Conservation (phyloP, 495 filamentous ascomycete species). For the Jackrogersella multiformis region DNA sequence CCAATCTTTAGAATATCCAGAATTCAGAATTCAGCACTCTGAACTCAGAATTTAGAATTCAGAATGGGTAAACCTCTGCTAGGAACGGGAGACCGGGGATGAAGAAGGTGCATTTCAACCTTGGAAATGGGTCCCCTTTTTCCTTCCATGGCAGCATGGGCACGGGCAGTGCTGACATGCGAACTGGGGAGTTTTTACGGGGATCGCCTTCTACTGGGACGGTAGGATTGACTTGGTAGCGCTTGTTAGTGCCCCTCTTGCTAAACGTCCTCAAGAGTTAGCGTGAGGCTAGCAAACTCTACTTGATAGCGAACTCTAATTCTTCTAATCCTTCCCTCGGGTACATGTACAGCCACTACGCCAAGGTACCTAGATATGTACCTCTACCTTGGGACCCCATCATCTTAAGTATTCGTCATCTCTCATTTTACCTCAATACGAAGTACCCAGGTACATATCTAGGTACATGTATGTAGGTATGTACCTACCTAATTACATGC, state of each 20-base stretch:
- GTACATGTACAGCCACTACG: constrained; percentile 26
- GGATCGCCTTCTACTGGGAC: constrained; percentile 26
- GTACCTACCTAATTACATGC: no score
- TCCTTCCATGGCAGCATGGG: no score
- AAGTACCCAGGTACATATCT: no score
- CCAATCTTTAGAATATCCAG: not conserved
- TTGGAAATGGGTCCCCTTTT: constrained; percentile 16
- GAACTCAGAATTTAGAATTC: no score
- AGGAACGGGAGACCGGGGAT: constrained; percentile 11
- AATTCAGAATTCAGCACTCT: no score
- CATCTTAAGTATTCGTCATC: constrained; percentile 30
- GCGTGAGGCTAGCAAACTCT: constrained; percentile 16
- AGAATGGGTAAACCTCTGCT: constrained; percentile 24
- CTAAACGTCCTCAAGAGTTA: constrained; percentile 12
- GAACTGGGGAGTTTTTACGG: constrained; percentile 24
- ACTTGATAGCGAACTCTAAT: constrained; percentile 1
- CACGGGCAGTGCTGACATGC: constrained; percentile 23
- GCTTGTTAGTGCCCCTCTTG: constrained; percentile 27
- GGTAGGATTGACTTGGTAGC: constrained; percentile 28
- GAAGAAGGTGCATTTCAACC: constrained; percentile 16
- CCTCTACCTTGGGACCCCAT: no score
- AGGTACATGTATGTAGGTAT: no score
- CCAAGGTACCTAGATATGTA: constrained; percentile 22
- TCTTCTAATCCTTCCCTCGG: constrained; percentile 13
- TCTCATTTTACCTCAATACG: constrained; percentile 30